Base-by-base conservation (phyloP, 164 flowering plant species). In the Magnolia officinalis region DNA sequence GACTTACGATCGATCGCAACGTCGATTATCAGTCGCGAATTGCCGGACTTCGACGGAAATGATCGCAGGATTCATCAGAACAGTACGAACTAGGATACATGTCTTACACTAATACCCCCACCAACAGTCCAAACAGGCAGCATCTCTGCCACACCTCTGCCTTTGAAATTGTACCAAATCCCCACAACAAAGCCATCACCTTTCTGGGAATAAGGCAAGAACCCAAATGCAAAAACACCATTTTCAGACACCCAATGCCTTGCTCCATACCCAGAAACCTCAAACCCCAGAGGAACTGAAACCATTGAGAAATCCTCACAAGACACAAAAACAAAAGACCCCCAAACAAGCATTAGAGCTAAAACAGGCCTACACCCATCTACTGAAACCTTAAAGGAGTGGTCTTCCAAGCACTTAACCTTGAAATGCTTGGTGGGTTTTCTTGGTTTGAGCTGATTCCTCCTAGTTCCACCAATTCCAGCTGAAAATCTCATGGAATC, bases 151-250 rank as follows among this genome's bases (percentile, higher is more conserved):
- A 64, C 80, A 67, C 37, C 65, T 75, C 76, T 82, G 45, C 65
- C 78, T 14, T 80, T 85, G 67, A 85, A 77, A 50, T 86, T 86
- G 84, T 86, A 84, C 77, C 80, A 79, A 76, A 87, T 79, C 1
- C 89, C 89, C 63, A 86, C 88, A 73, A 75, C 80, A 83, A 80
- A 78, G 1, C 82, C 84, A 82, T 81, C 87, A 81, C 78, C 77
- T 73, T 76, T 83, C 31, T 45, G 73, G 67, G 45, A 72, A 70
- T 75, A 77, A 73, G 83, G 79, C 71, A 87, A 74, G 70, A 87
- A 88, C 63, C 91, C 89, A 81, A 85, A 85, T 67, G 85, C 84
- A 82, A 84, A 86, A 76, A 84, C 82, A 78, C 89, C 89, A 84
- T 86, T 86, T 79, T 82, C 82, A 79, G 91, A 88, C 50, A 87